Evolutionary conservation across 2,329 filamentous ascomycete genomes (phyloP).

Genomic region (Blastomyces percursus): DNA sequence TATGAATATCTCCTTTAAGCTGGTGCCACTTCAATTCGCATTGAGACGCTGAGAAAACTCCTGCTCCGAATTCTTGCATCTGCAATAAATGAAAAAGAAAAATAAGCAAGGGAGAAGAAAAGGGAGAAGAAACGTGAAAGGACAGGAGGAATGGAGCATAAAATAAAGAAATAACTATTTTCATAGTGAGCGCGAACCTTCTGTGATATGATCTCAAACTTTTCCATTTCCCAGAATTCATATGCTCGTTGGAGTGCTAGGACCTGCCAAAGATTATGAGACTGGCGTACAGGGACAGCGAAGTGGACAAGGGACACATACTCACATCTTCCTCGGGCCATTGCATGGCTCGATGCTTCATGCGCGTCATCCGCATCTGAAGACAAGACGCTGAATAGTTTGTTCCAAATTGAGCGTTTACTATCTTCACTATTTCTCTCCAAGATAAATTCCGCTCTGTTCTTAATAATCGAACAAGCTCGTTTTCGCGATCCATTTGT

Average conservation of each 20-base stretch:
- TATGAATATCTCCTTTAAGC: slow-evolving; percentile 5
- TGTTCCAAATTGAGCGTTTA: slow-evolving; percentile 28
- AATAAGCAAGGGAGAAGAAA: slow-evolving; percentile 4
- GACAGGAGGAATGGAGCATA: background rate
- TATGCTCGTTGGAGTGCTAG: slow-evolving; percentile 27
- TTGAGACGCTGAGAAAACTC: slow-evolving; percentile 25
- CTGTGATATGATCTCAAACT: slow-evolving; percentile 29
- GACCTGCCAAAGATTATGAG: slow-evolving; percentile 20
- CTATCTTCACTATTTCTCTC: slow-evolving; percentile 29
- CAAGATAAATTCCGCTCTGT: slow-evolving; percentile 33
- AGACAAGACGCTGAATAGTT: slow-evolving; percentile 31
- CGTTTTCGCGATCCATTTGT: slow-evolving; percentile 8
- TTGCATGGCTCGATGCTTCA: slow-evolving; percentile 24
- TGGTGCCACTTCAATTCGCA: slow-evolving; percentile 21
- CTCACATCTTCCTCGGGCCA: slow-evolving; percentile 37
- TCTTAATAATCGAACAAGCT: slow-evolving; percentile 26
- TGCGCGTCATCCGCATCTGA: slow-evolving; percentile 33
- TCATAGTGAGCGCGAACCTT: slow-evolving; percentile 22
- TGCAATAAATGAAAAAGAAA: slow-evolving; percentile 7
- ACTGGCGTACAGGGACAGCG: slow-evolving; percentile 2
- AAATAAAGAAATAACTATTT: slow-evolving; percentile 3
- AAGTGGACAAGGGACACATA: slow-evolving; percentile 23
- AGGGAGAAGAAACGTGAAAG: slow-evolving; percentile 16
- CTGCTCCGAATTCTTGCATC: slow-evolving; percentile 26
- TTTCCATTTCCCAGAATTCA: slow-evolving; percentile 30